These are phyloP conservation scores for Solanum habrochaites DNA, from an alignment of 257 asterid species.

Conservation along the genomic window DNA sequence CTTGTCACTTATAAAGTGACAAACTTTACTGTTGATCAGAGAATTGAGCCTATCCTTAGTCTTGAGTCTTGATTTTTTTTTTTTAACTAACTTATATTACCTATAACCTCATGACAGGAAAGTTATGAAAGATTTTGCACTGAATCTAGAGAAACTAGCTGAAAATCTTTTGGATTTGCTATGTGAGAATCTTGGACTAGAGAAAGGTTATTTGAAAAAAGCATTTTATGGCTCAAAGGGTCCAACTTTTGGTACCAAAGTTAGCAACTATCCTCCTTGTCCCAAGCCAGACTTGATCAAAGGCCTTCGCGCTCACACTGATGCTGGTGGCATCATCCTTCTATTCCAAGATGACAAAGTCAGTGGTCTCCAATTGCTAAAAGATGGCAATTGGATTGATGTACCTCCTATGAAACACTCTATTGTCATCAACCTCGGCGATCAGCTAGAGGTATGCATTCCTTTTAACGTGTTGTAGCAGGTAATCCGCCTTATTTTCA, in stretches of 20 bases:
- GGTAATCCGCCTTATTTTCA: neutral
- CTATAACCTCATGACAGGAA: slow-evolving; percentile 21
- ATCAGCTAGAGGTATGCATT: slow-evolving; percentile 50
- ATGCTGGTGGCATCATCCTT: slow-evolving; percentile 66
- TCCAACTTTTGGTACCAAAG: slow-evolving; percentile 62
- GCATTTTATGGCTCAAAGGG: slow-evolving; percentile 60
- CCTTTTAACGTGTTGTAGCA: neutral
- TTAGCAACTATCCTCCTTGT: slow-evolving; percentile 66
- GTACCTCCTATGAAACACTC: slow-evolving; percentile 77
- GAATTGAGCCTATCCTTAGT: neutral
- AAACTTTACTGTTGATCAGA: neutral
- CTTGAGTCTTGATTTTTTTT: neutral
- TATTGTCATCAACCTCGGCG: slow-evolving; percentile 54
- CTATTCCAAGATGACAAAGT: slow-evolving; percentile 73
- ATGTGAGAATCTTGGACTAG: slow-evolving; percentile 68
- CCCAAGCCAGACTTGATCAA: slow-evolving; percentile 64
- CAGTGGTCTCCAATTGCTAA: slow-evolving; percentile 68
- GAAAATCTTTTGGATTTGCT: slow-evolving; percentile 54
- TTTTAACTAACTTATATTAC: neutral
- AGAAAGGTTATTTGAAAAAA: slow-evolving; percentile 52
- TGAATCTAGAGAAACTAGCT: slow-evolving; percentile 44
- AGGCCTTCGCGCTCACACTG: slow-evolving; percentile 74
- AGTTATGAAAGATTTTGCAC: slow-evolving; percentile 53
- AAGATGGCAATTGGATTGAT: slow-evolving; percentile 55
- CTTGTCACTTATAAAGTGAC: neutral